phyloP scores from a whole-genome alignment of 306 rosid species.

The Casuarina equisetifolia region DNA sequence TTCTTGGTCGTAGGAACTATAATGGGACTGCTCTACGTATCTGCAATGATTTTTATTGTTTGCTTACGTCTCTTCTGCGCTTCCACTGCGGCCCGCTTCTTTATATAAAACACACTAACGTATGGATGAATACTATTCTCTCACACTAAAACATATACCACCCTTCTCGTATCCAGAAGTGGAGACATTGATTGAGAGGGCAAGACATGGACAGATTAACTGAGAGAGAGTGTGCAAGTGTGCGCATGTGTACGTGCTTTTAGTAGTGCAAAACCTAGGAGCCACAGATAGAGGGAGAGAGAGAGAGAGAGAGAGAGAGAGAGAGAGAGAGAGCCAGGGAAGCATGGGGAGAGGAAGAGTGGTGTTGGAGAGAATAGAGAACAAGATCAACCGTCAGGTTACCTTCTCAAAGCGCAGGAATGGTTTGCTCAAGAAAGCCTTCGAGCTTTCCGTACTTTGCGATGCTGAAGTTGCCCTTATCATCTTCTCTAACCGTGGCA shows the following conservation, averaged over 20 bases:
- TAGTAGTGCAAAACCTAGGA: neutral
- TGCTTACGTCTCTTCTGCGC: neutral
- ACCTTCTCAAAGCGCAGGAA: conserved; percentile 76
- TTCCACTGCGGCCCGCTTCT: neutral
- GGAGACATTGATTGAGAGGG: neutral
- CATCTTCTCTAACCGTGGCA: conserved; percentile 75
- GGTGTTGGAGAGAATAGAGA: conserved; percentile 84
- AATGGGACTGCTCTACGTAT: neutral
- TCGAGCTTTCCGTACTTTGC: conserved; percentile 76
- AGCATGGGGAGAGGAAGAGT: conserved; percentile 79
- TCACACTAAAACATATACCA: neutral
- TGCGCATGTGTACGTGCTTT: neutral
- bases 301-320: conserved; percentile 8
- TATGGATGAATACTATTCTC: neutral
- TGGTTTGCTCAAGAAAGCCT: conserved; percentile 82
- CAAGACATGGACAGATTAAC: neutral
- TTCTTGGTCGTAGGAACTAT: neutral
- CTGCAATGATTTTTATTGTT: neutral
- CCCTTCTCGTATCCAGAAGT: neutral
- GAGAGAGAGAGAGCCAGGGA: neutral
- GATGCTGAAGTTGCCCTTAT: conserved; percentile 81
- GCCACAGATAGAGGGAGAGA: conserved; percentile 1
- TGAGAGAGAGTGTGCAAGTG: neutral
- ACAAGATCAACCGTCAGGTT: conserved; percentile 81
- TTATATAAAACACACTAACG: neutral